Evolutionary conservation across 371 early-diverging fungal genomes (phyloP), one percentile per base, ranked within the genome.

Genomic region (Haplosporangium sp.): DNA sequence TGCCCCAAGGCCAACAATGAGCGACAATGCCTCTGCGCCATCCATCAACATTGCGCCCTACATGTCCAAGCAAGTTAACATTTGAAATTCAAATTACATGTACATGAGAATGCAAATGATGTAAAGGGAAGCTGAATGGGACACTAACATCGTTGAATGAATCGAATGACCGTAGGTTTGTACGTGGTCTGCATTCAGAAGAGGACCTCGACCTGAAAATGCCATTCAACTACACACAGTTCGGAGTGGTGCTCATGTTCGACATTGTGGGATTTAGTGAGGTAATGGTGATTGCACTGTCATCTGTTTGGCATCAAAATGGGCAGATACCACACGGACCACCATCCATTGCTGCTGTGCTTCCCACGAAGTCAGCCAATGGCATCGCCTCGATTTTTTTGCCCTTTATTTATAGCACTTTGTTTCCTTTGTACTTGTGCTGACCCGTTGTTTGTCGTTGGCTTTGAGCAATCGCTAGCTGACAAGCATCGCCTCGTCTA

Each of bases 201-300:
- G 81, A 82, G 18, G 87, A 86, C 10, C 68, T 85, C n/a, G 43
- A 21, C 7, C 18, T 70, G 36, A 48, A 81, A 21, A 81, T 85
- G 18, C 89, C 89, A 7, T 87, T 83, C 57, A 70, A 65, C 37
- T 85, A 85, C 57, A 84, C 84, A 6, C 87, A 89, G 61, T 89
- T 87, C 62, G 89, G 89, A 1, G 89, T 84, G 18, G 87, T 87
- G 6, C 82, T 89, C n/a, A 89, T 89, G 89, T 87, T 89, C 14
- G 89, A 89, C 62, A 84, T 89, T 62, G 74, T 74, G 0, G 81
- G 81, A n/a, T 81, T 81, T 48, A 81, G 81, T 53, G 75, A 71
- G 71, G 81, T 75, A 36, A 53, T 45, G 18, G 21, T 40, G 20
- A 14, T 48, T n/a, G 37, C 40, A 29, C 16, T 40, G 29, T 29